Evolutionary conservation across 768 basidiomycete genomes (phyloP).

Genomic region (Infundibulicybe gibba): DNA sequence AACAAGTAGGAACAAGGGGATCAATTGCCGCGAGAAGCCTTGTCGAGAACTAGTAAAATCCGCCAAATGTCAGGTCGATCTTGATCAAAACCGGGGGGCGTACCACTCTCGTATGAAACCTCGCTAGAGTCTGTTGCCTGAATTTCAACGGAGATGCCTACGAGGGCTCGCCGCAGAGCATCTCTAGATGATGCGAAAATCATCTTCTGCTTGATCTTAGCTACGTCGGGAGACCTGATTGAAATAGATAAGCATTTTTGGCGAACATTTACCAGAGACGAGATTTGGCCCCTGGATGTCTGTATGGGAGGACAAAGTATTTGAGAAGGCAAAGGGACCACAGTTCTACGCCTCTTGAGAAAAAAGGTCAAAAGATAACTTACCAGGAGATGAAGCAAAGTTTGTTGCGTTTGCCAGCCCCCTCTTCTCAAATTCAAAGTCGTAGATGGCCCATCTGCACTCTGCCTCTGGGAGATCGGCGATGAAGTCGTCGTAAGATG

Average conservation of each 20-base stretch:
- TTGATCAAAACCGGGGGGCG: slow-evolving; percentile 19
- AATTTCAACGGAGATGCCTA: slow-evolving; percentile 76
- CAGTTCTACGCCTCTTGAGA: background rate
- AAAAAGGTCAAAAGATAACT: slow-evolving; percentile 25
- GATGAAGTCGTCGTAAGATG: slow-evolving; percentile 72
- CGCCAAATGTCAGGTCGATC: background rate
- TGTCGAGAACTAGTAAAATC: slow-evolving; percentile 24
- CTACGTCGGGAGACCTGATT: slow-evolving; percentile 80
- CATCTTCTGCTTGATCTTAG: slow-evolving; percentile 93
- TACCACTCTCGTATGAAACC: slow-evolving; percentile 68
- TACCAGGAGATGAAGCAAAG: slow-evolving; percentile 84
- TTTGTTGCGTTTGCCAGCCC: slow-evolving; percentile 81
- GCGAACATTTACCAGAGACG: background rate
- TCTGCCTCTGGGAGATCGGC: slow-evolving; percentile 66
- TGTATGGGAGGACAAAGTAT: background rate
- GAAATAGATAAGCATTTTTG: slow-evolving; percentile 19
- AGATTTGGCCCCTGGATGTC: too few species aligned
- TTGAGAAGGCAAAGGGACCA: background rate
- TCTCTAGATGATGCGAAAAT: slow-evolving; percentile 86
- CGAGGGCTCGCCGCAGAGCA: slow-evolving; percentile 66
- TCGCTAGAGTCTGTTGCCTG: slow-evolving; percentile 82
- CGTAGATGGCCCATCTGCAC: slow-evolving; percentile 91
- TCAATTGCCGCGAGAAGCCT: slow-evolving; percentile 23
- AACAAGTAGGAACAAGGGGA: slow-evolving; percentile 1
- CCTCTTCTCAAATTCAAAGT: slow-evolving; percentile 78